Percentiles rank a stretch among this genome's conserved stretches.
These are phyloP conservation scores for Avena sativa DNA, from an alignment of 176 grass and related monocot genomes.

Conservation along the genomic window DNA sequence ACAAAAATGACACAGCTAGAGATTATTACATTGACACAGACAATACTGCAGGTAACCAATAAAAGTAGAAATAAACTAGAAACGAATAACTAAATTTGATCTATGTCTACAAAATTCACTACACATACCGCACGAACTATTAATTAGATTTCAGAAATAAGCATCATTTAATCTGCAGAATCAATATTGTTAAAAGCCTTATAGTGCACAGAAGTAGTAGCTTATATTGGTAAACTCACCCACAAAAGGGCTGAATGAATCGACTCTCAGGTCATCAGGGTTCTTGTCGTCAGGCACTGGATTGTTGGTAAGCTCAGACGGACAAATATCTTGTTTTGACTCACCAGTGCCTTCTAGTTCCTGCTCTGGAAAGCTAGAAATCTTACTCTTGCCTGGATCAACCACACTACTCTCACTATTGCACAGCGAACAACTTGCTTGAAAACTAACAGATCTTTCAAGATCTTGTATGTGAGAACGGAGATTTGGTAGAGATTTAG, in stretches of 20 bases:
- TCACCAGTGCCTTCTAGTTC: conserved; percentile 45
- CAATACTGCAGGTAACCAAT: conserved; percentile 31
- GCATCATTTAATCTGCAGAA: conserved; percentile 33
- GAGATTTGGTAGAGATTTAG: conserved; percentile 75
- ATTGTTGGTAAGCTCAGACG: conserved; percentile 43
- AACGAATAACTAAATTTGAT: conserved; percentile 16
- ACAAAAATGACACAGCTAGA: conserved; percentile 48
- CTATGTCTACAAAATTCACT: conserved; percentile 38
- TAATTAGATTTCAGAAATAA: not conserved
- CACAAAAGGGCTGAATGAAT: conserved; percentile 57
- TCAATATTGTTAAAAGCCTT: conserved; percentile 38
- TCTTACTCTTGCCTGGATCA: conserved; percentile 39
- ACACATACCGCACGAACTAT: conserved; percentile 6
- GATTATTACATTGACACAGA: conserved; percentile 21
- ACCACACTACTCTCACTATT: conserved; percentile 50
- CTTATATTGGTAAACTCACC: conserved; percentile 54
- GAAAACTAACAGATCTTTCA: conserved; percentile 59
- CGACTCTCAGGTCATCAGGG: conserved; percentile 47
- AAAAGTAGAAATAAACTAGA: conserved; percentile 37
- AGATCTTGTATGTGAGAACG: conserved; percentile 74
- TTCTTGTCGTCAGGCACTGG: conserved; percentile 37
- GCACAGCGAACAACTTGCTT: conserved; percentile 66
- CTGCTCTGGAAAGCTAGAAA: conserved; percentile 51
- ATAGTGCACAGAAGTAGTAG: conserved; percentile 16
- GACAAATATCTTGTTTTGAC: conserved; percentile 44